A percentile compares a stretch with the other conserved stretches of the same genome.
phyloP scores from a whole-genome alignment of 2,329 filamentous ascomycete species.

The Exophiala xenobiotica region DNA sequence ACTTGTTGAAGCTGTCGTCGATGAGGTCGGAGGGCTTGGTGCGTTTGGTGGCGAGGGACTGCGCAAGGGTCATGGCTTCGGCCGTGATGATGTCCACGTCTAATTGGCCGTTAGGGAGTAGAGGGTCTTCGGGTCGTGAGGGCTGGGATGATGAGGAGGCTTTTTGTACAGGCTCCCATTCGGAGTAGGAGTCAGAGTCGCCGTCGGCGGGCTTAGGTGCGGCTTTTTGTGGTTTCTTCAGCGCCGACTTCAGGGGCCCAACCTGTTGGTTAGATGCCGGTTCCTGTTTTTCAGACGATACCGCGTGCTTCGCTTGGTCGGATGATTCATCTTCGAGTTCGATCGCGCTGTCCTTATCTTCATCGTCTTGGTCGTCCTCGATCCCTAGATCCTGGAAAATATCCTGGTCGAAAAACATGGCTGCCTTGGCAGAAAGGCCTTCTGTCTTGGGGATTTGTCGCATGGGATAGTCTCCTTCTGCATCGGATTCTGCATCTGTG shows the following conservation, averaged over 20 bases:
- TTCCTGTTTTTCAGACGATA: constrained; percentile 19
- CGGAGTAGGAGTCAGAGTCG: constrained; percentile 37
- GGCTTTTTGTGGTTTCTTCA: constrained; percentile 27
- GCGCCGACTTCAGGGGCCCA: constrained; percentile 31
- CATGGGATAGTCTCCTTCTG: constrained; percentile 31
- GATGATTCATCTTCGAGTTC: constrained; percentile 37
- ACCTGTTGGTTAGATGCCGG: constrained; percentile 30
- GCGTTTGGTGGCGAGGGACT: constrained; percentile 82
- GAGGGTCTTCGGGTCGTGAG: constrained; percentile 36
- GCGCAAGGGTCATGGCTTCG: constrained; percentile 96
- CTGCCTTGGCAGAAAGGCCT: constrained; percentile 78
- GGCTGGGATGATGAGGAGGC: not conserved
- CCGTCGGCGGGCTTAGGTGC: not conserved
- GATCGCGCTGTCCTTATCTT: constrained; percentile 41
- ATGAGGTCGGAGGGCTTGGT: constrained; percentile 75
- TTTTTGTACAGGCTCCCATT: constrained; percentile 32
- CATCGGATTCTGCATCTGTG: constrained; percentile 39
- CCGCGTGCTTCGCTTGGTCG: constrained; percentile 11
- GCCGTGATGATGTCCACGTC: constrained; percentile 99
- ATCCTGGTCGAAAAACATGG: constrained; percentile 90
- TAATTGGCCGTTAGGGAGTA: constrained; percentile 46
- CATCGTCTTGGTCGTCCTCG: constrained; percentile 56
- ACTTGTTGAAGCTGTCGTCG: constrained; percentile 93
- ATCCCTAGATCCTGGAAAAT: constrained; percentile 82
- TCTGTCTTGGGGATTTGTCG: constrained; percentile 31